These are phyloP conservation scores for Closterium sp. DNA, from an alignment of 139 green algal species.

Conservation along the genomic window DNA sequence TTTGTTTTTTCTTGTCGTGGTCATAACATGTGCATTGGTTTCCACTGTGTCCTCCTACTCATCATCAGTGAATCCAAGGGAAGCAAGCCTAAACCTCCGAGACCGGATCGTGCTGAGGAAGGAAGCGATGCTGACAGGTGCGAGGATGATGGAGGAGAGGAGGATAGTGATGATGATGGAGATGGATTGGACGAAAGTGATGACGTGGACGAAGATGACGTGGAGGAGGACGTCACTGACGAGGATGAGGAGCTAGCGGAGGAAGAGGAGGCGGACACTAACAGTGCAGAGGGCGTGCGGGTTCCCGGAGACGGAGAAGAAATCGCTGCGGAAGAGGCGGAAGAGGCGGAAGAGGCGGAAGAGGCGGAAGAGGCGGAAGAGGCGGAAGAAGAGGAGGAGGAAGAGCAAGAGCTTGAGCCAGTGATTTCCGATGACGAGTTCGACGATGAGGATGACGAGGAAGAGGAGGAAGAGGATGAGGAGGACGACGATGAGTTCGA, in stretches of 20 bases:
- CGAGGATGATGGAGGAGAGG: not conserved
- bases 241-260: constrained; percentile 13
- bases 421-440: not conserved
- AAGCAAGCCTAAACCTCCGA: not conserved
- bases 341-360: constrained; percentile 2
- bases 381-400: constrained; percentile 3
- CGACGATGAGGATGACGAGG: constrained; percentile 6
- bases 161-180: not conserved
- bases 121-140: not conserved
- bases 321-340: too few species aligned
- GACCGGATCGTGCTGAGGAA: not conserved
- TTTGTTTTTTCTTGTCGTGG: not conserved
- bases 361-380: constrained; percentile 22
- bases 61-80: not conserved
- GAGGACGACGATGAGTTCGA: not conserved
- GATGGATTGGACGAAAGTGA: not conserved
- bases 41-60: not conserved
- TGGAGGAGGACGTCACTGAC: constrained; percentile 1
- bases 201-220: not conserved
- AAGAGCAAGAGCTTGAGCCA: not conserved
- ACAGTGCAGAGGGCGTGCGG: too few species aligned
- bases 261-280: constrained; percentile 1
- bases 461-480: not conserved
- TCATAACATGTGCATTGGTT: not conserved
- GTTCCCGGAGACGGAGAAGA: too few species aligned